phyloP scores from a whole-genome alignment of 345 rosid species.

The Populus ilicifolia region DNA sequence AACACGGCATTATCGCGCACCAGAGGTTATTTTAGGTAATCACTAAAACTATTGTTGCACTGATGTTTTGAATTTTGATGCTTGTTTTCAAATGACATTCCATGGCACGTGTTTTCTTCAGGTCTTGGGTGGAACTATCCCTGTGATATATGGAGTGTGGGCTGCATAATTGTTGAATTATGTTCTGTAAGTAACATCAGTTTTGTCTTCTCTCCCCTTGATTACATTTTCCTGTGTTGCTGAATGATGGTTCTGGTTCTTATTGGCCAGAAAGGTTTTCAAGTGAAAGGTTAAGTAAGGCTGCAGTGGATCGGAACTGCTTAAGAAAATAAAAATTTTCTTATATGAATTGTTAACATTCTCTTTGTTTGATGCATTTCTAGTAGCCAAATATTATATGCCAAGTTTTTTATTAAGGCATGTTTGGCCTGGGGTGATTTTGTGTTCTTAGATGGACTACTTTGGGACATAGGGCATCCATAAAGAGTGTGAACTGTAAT shows the following conservation, averaged over 20 bases:
- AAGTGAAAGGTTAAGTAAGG: neutral
- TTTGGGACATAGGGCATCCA: neutral
- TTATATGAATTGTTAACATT: neutral
- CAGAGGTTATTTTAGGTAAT: constrained; percentile 74
- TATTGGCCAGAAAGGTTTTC: neutral
- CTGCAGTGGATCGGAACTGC: neutral
- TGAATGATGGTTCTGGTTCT: neutral
- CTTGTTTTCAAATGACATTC: constrained; percentile 4
- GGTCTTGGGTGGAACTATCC: constrained; percentile 87
- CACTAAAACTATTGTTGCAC: neutral
- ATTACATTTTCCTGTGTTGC: neutral
- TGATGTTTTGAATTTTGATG: neutral
- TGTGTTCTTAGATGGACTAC: neutral
- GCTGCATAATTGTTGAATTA: constrained; percentile 76
- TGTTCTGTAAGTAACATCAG: constrained; percentile 55
- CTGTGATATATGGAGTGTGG: constrained; percentile 77
- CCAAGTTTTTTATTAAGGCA: neutral
- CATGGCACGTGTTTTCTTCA: constrained; percentile 14
- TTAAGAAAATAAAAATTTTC: neutral
- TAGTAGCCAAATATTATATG: neutral
- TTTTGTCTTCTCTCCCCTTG: neutral
- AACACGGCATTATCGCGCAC: constrained; percentile 82
- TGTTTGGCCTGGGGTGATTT: neutral
- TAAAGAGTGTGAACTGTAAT: neutral
- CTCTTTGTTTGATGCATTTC: neutral